These are phyloP conservation scores for Noccaea bulbosa DNA, from an alignment of 345 rosid genomes.

Conservation along the genomic window DNA sequence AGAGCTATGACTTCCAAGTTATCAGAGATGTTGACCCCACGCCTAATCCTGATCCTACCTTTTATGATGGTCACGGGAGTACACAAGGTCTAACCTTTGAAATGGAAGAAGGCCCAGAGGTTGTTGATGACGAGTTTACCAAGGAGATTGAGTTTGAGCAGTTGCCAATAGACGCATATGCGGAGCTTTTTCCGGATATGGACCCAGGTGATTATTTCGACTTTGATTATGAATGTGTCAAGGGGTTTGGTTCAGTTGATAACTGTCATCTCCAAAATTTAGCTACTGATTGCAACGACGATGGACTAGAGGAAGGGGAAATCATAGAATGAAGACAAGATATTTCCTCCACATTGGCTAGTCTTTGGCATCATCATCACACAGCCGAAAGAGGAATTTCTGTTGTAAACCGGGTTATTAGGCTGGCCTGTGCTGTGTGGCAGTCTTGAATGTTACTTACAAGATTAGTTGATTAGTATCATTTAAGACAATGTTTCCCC, in stretches of 20 bases:
- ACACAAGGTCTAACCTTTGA: conserved; percentile 58
- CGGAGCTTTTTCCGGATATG: conserved; percentile 64
- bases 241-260: conserved; percentile 47
- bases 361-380: no score
- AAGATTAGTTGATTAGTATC: no score
- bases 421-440: neutral
- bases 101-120: conserved; percentile 61
- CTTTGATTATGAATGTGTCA: conserved; percentile 58
- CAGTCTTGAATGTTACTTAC: neutral
- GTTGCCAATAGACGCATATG: conserved; percentile 65
- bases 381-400: no score
- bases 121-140: conserved; percentile 35
- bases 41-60: conserved; percentile 41
- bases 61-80: conserved; percentile 39
- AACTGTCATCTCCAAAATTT: conserved; percentile 35
- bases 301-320: conserved; percentile 90
- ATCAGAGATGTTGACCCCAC: conserved; percentile 42
- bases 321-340: conserved; percentile 49
- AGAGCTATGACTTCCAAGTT: conserved; percentile 63
- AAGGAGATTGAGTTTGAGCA: conserved; percentile 66
- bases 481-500: neutral
- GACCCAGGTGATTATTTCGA: conserved; percentile 74
- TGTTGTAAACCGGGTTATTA: neutral
- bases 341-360: no score
- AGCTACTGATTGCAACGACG: conserved; percentile 28